Percentiles rank a stretch among this genome's conserved stretches.
Evolutionary conservation across 805 yeast species (phyloP).

Genomic region (Starmerella potacharoeniae): DNA sequence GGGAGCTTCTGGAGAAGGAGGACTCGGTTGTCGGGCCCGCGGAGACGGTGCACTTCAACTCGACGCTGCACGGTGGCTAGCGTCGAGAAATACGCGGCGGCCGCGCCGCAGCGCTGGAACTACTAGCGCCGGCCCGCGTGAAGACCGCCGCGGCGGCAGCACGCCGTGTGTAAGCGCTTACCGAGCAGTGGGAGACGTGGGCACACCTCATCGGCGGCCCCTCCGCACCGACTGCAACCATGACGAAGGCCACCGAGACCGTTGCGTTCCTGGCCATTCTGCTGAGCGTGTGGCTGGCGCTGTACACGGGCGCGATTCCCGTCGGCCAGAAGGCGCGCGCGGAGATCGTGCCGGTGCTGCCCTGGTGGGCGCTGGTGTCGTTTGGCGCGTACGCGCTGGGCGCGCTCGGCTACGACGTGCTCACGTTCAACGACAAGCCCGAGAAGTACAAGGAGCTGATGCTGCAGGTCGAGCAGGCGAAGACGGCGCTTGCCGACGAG

Average conservation of each 20-base stretch:
- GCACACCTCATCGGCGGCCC: not conserved
- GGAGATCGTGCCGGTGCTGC: conserved; percentile 53
- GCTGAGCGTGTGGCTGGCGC: conserved; percentile 44
- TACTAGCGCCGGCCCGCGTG: too few relatives aligned
- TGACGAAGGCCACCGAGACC: conserved; percentile 63
- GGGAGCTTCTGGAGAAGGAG: conserved; percentile 91
- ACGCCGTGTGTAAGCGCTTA: not conserved
- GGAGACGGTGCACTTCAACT: conserved; percentile 76
- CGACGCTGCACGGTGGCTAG: conserved; percentile 90
- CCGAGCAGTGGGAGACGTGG: not conserved
- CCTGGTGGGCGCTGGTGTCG: conserved; percentile 58
- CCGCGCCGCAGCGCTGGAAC: too few relatives aligned
- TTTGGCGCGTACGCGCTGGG: conserved; percentile 61
- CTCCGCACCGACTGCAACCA: conserved; percentile 21
- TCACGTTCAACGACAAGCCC: conserved; percentile 59
- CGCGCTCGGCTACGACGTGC: conserved; percentile 56
- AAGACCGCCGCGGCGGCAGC: too few relatives aligned
- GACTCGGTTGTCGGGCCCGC: conserved; percentile 63
- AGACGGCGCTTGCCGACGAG: conserved; percentile 41
- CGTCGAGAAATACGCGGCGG: not conserved
- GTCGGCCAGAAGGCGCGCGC: conserved; percentile 36
- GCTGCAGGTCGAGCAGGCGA: conserved; percentile 51
- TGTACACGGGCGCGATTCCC: conserved; percentile 45
- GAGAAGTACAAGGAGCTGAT: conserved; percentile 53
- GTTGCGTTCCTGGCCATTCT: conserved; percentile 36